Evolutionary conservation across 2,329 filamentous ascomycete genomes (phyloP).

Genomic region (Colletotrichum horii): DNA sequence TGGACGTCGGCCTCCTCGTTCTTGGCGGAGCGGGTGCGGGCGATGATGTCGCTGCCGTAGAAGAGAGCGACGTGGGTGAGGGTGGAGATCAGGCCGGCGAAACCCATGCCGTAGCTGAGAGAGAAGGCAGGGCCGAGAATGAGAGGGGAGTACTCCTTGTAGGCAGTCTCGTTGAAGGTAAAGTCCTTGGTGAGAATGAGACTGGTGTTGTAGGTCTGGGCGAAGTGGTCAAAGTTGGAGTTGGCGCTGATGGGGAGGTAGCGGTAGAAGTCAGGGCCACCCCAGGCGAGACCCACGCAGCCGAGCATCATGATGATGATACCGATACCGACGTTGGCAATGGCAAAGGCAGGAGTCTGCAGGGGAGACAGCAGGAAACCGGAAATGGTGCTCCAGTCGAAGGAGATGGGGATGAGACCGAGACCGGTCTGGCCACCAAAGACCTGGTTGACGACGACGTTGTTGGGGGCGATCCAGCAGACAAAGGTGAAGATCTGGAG

Average conservation of each 20-base stretch:
- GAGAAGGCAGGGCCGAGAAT: conserved; percentile 60
- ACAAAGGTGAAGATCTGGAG: conserved; percentile 59
- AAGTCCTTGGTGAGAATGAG: conserved; percentile 60
- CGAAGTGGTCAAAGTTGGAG: conserved; percentile 66
- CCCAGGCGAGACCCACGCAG: conserved; percentile 55
- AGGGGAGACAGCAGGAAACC: conserved; percentile 56
- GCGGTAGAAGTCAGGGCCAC: conserved; percentile 47
- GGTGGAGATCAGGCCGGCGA: conserved; percentile 59
- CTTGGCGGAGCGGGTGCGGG: conserved; percentile 33
- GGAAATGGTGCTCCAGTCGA: conserved; percentile 55
- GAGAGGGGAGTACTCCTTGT: conserved; percentile 62
- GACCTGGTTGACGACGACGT: conserved; percentile 65
- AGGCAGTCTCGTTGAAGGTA: conserved; percentile 64
- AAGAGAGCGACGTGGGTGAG: conserved; percentile 57
- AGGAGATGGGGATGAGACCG: conserved; percentile 65
- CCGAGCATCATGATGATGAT: conserved; percentile 59
- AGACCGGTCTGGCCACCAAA: conserved; percentile 64
- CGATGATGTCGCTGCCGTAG: conserved; percentile 53
- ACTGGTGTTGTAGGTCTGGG: conserved; percentile 61
- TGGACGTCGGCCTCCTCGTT: conserved; percentile 56
- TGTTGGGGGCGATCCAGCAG: conserved; percentile 67
- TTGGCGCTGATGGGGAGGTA: conserved; percentile 57
- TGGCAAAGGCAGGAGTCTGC: conserved; percentile 59
- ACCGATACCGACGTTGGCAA: conserved; percentile 59
- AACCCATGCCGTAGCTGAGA: conserved; percentile 61